These are phyloP conservation scores for Phytophthora podocarpi DNA, from an alignment of 352 stramenopile species.

Conservation along the genomic window DNA sequence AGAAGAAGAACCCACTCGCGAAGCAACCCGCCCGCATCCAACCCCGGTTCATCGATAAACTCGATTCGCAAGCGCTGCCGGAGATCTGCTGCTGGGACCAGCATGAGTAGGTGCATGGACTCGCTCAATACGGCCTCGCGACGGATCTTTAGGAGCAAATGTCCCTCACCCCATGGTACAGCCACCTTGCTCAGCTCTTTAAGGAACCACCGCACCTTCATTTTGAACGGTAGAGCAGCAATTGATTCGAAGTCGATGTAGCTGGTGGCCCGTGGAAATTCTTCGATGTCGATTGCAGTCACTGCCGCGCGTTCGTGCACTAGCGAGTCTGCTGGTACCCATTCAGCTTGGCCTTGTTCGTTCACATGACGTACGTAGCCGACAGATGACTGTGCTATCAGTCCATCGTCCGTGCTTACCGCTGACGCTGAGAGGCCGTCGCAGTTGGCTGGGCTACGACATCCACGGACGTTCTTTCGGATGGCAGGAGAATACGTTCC, in stretches of 20 bases:
- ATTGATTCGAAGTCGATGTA: constrained; percentile 82
- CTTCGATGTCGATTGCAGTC: constrained; percentile 68
- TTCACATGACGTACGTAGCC: constrained; percentile 82
- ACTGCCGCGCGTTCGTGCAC: constrained; percentile 52
- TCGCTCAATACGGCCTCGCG: constrained; percentile 77
- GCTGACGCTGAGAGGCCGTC: constrained; percentile 16
- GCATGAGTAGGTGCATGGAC: constrained; percentile 85
- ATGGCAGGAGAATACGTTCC: constrained; percentile 60
- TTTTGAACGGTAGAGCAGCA: constrained; percentile 67
- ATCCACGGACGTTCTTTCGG: constrained; percentile 47
- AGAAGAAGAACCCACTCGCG: constrained; percentile 83
- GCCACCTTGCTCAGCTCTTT: constrained; percentile 79
- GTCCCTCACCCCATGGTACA: constrained; percentile 78
- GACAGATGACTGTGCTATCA: constrained; percentile 73
- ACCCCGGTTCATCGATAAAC: constrained; percentile 80
- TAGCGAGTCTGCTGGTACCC: constrained; percentile 71
- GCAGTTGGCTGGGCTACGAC: constrained; percentile 4
- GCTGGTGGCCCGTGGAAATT: constrained; percentile 73
- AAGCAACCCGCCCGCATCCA: constrained; percentile 79
- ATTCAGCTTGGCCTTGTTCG: constrained; percentile 67
- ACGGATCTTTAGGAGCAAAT: constrained; percentile 80
- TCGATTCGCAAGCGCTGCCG: constrained; percentile 80
- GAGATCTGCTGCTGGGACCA: constrained; percentile 71
- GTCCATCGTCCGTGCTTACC: constrained; percentile 22
- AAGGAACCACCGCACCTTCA: constrained; percentile 83